Conservation (phyloP, 2,329 filamentous ascomycete species). For the Fusarium mangiferae region DNA sequence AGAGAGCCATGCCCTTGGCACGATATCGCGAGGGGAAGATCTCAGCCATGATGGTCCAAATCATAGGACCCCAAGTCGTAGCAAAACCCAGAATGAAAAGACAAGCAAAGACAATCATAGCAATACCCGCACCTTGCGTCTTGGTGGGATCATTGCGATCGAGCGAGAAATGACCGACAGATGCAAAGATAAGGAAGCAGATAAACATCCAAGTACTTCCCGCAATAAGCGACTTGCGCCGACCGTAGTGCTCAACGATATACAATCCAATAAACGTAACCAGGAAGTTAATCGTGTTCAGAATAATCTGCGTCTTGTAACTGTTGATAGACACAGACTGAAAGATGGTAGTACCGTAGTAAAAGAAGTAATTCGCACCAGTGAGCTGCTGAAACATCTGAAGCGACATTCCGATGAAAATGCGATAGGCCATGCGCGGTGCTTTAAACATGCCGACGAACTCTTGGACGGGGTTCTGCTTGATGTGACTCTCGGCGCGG, state of each 20-base stretch:
- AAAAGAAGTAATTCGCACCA: slow-evolving; percentile 75
- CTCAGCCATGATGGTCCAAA: slow-evolving; percentile 73
- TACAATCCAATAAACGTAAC: slow-evolving; percentile 76
- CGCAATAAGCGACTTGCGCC: slow-evolving; percentile 69
- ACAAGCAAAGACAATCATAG: slow-evolving; percentile 71
- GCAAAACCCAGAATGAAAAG: slow-evolving; percentile 74
- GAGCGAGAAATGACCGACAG: slow-evolving; percentile 62
- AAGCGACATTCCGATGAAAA: slow-evolving; percentile 67
- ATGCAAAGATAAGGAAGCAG: slow-evolving; percentile 69
- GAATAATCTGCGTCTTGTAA: slow-evolving; percentile 74
- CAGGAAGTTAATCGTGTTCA: slow-evolving; percentile 73
- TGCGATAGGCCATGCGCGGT: slow-evolving; percentile 71
- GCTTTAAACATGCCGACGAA: slow-evolving; percentile 71
- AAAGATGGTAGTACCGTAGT: slow-evolving; percentile 68
- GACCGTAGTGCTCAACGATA: slow-evolving; percentile 74
- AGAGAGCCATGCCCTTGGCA: slow-evolving; percentile 68
- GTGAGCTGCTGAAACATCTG: slow-evolving; percentile 76
- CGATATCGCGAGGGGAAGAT: slow-evolving; percentile 72
- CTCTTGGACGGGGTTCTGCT: slow-evolving; percentile 55
- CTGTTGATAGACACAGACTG: slow-evolving; percentile 62
- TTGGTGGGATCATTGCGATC: slow-evolving; percentile 48
- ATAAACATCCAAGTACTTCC: slow-evolving; percentile 70
- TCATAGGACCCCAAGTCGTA: slow-evolving; percentile 73
- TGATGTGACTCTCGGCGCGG: slow-evolving; percentile 56
- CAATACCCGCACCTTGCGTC: slow-evolving; percentile 61